A percentile compares a stretch with the other conserved stretches of the same genome.
Conservation (phyloP, 306 rosid genomes). For the Begonia masoniana region DNA sequence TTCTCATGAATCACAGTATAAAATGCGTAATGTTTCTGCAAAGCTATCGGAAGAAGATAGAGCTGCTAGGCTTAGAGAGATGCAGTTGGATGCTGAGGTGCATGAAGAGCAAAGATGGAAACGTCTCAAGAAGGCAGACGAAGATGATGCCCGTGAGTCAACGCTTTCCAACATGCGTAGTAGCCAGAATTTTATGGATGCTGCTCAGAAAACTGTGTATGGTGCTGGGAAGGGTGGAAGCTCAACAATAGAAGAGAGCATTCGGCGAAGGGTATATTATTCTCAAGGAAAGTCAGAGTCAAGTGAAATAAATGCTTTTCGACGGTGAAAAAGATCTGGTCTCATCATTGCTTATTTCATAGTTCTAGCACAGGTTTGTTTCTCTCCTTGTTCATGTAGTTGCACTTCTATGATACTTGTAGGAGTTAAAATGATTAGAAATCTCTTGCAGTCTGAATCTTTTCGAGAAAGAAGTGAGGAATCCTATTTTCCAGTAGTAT, state of each 20-base stretch:
- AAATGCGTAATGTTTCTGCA: constrained; percentile 26
- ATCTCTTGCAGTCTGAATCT: no score
- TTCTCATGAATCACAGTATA: constrained; percentile 26
- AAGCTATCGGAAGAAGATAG: constrained; percentile 82
- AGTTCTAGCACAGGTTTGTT: no score
- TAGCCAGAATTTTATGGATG: constrained; percentile 72
- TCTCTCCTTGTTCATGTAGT: no score
- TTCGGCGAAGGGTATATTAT: constrained; percentile 85
- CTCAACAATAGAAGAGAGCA: constrained; percentile 83
- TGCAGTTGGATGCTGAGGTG: constrained; percentile 87
- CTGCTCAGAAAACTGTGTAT: constrained; percentile 60
- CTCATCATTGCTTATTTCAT: no score
- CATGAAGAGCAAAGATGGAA: constrained; percentile 95
- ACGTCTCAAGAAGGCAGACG: constrained; percentile 81
- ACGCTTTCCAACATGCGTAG: constrained; percentile 17
- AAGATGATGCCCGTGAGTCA: constrained; percentile 55
- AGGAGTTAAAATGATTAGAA: no score
- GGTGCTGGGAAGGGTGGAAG: constrained; percentile 89
- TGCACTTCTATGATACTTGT: no score
- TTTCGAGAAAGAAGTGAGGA: no score
- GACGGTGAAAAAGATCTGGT: constrained; percentile 28
- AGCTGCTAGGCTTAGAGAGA: constrained; percentile 67
- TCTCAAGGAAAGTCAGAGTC: constrained; percentile 54
- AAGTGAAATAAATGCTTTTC: constrained; percentile 56
- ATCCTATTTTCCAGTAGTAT: no score